Conservation (phyloP, 257 asterid species). For the Leptodermis oblonga region DNA sequence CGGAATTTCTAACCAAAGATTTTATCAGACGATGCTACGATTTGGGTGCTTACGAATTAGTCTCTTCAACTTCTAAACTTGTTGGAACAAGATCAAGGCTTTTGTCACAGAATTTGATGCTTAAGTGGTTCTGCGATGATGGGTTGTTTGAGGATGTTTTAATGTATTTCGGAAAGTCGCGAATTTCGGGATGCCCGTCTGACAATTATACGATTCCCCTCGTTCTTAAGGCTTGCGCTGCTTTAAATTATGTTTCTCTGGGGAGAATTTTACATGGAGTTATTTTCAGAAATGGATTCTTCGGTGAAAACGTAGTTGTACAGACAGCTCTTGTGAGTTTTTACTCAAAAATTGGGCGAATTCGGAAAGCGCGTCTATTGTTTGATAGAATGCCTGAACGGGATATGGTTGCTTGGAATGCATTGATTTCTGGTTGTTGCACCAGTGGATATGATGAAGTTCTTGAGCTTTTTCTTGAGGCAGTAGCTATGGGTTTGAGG, state of each 20-base stretch:
- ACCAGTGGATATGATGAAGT: slow-evolving; percentile 39
- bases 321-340: slow-evolving; percentile 48
- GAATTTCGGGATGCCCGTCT: slow-evolving; percentile 36
- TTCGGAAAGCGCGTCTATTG: slow-evolving; percentile 41
- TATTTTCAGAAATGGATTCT: slow-evolving; percentile 43
- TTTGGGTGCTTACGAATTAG: slow-evolving; percentile 42
- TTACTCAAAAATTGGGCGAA: slow-evolving; percentile 39
- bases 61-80: slow-evolving; percentile 32
- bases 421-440: slow-evolving; percentile 61
- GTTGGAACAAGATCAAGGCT: slow-evolving; percentile 24
- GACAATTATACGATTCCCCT: slow-evolving; percentile 61
- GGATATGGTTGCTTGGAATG: slow-evolving; percentile 58
- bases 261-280: slow-evolving; percentile 40
- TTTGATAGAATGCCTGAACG: slow-evolving; percentile 49
- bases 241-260: slow-evolving; percentile 25
- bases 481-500: slow-evolving; percentile 33
- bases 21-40: slow-evolving; percentile 44
- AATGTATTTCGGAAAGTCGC: slow-evolving; percentile 30
- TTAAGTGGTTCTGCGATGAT: slow-evolving; percentile 39
- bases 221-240: slow-evolving; percentile 61
- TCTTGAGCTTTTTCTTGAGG: slow-evolving; percentile 32
- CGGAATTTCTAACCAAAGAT: slow-evolving; percentile 20
- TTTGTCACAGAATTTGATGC: slow-evolving; percentile 40
- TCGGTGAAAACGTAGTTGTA: slow-evolving; percentile 42
- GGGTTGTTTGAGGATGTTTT: slow-evolving; percentile 39